Evolutionary conservation across 352 stramenopile genomes (phyloP), one percentile per base, ranked within the genome.

Genomic region (Lagenidium giganteum): DNA sequence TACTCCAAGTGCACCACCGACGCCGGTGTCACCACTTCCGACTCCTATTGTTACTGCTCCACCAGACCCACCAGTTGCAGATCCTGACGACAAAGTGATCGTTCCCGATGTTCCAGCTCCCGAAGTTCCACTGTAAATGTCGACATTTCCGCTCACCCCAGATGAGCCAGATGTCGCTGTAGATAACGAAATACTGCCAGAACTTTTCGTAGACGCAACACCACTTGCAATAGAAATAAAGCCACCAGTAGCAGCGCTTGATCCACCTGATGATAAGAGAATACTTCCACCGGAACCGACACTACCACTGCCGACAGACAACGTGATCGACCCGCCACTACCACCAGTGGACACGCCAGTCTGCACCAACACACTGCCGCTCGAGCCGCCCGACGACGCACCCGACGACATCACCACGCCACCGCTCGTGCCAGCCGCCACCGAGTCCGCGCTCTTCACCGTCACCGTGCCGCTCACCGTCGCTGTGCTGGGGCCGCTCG

Each of bases 271-370:
- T 42, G 25, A 49, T 46, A 73, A 27, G 4, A 29, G 47, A 20
- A 77, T 63, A 12, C 29, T 36, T 6, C 66, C 61, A 24, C 61
- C 61, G 34, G 51, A 53, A 32, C 58, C 61, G 38, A 51, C 31
- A 22, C 37, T 50, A 4, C 51, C 61, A 43, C 22, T 38, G 3
- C 65, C 65, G 29, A 64, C 61, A 13, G 61, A 57, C 7, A 76
- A 32, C 9, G 40, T 44, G 21, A 76, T 56, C 1, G 29, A 20
- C 4, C 59, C 64, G 25, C 60, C 52, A 50, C 27, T 27, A 6
- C 47, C 54, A 39, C 35, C 50, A 30, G 47, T 58, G 13, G 53
- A 56, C 14, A 13, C 26, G 18, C 56, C 62, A 2, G 53, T 65
- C 12, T 27, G 54, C 16, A 72, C 34, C 8, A 13, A 24, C 13